A percentile compares a stretch with the other conserved stretches of the same genome.
These are phyloP conservation scores for Novymonas esmeraldas DNA, from an alignment of 208 protist genomes.

Conservation along the genomic window DNA sequence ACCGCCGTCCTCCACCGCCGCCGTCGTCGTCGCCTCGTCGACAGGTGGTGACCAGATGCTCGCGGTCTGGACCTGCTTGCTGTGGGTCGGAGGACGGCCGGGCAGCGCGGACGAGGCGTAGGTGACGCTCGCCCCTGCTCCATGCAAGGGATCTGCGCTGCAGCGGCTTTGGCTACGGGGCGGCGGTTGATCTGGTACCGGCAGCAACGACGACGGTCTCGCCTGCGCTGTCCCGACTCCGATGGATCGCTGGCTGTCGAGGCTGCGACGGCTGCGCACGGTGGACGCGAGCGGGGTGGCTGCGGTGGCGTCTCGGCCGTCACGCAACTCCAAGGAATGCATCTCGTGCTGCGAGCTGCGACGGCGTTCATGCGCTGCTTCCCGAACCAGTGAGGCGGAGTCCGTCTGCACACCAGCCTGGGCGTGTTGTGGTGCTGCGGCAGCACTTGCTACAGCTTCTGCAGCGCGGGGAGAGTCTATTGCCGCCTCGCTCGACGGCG, in stretches of 20 bases:
- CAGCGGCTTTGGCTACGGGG: not conserved
- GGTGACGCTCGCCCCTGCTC: not conserved
- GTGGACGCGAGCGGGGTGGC: conserved; percentile 16
- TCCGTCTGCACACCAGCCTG: not conserved
- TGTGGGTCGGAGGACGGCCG: conserved; percentile 16
- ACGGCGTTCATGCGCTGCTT: not conserved
- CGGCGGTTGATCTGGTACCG: not conserved
- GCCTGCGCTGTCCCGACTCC: not conserved
- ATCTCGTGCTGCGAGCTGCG: not conserved
- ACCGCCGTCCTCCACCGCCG: not conserved
- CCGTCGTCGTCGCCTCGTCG: conserved; percentile 4
- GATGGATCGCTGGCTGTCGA: conserved; percentile 14
- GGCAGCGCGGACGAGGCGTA: not conserved
- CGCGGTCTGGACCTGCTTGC: conserved; percentile 35
- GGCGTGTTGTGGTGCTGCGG: not conserved
- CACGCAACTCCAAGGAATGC: not conserved
- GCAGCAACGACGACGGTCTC: not conserved
- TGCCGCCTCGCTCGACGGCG: too few relatives aligned
- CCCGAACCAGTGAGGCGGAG: not conserved
- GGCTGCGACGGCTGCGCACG: conserved; percentile 14
- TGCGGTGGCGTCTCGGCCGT: not conserved
- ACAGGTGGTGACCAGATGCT: conserved; percentile 16
- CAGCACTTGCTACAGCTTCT: too few relatives aligned
- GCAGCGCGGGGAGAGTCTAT: not conserved
- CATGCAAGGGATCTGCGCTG: not conserved